Percentiles rank a stretch among this genome's conserved stretches.
These are phyloP conservation scores for Starmerella potacharoeniae DNA, from an alignment of 805 yeast species.

Conservation along the genomic window DNA sequence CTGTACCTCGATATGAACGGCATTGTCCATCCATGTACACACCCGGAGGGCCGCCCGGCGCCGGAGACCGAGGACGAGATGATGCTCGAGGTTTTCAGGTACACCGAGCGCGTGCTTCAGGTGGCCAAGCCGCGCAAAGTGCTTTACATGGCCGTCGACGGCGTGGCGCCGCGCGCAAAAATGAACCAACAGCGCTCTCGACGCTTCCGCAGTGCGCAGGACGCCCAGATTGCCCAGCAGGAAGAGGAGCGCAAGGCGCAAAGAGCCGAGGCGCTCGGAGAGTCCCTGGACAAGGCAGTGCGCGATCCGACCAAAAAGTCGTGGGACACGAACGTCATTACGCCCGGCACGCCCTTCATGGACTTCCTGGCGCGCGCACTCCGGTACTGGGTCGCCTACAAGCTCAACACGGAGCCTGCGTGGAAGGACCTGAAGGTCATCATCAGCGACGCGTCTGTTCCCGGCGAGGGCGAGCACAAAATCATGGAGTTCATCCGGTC, in stretches of 20 bases:
- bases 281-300: slow-evolving; percentile 59
- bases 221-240: slow-evolving; percentile 63
- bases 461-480: slow-evolving; percentile 99
- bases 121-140: slow-evolving; percentile 94
- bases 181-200: slow-evolving; percentile 96
- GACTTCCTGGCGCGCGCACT: slow-evolving; percentile 70
- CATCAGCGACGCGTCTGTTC: slow-evolving; percentile 90
- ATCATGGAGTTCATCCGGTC: slow-evolving; percentile 90
- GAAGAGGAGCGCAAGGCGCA: slow-evolving; percentile 31
- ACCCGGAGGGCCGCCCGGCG: slow-evolving; percentile 91
- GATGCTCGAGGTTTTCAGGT: slow-evolving; percentile 85
- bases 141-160: slow-evolving; percentile 92
- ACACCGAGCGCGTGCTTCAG: slow-evolving; percentile 80
- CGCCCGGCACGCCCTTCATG: slow-evolving; percentile 99
- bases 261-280: slow-evolving; percentile 53
- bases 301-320: slow-evolving; percentile 61
- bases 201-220: slow-evolving; percentile 84
- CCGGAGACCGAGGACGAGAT: slow-evolving; percentile 96
- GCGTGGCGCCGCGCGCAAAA: slow-evolving; percentile 97
- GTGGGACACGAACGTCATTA: slow-evolving; percentile 94
- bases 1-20: slow-evolving; percentile 96
- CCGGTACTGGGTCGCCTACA: slow-evolving; percentile 86
- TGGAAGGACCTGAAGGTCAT: slow-evolving; percentile 86
- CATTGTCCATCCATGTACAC: slow-evolving; percentile 97
- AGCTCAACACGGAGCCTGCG: slow-evolving; percentile 78